phyloP scores from a whole-genome alignment of 306 rosid genomes.

The Fagus crenata region DNA sequence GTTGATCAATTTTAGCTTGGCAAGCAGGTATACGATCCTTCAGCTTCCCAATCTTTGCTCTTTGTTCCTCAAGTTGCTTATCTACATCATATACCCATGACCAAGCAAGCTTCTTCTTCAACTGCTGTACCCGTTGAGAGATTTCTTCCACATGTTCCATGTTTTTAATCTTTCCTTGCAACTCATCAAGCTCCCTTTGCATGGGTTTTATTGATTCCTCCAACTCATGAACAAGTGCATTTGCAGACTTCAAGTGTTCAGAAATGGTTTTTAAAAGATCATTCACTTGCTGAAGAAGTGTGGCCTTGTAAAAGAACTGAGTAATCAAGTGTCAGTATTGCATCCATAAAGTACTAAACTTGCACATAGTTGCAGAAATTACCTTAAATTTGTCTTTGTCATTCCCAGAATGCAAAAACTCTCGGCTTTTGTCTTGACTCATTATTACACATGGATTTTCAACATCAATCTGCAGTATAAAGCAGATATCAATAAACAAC shows the following conservation, averaged over 20 bases:
- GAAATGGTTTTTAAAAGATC: conserved; percentile 76
- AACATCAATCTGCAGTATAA: conserved; percentile 75
- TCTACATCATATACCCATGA: conserved; percentile 87
- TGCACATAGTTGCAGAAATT: conserved; percentile 26
- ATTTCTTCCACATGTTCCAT: conserved; percentile 88
- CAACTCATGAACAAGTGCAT: conserved; percentile 55
- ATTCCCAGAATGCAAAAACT: conserved; percentile 89
- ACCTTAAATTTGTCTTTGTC: conserved; percentile 93
- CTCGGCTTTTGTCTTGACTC: conserved; percentile 95
- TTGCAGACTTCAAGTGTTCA: conserved; percentile 48
- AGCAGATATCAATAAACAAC: conserved; percentile 12
- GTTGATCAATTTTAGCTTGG: conserved; percentile 70
- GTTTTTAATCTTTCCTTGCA: conserved; percentile 67
- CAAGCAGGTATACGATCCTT: conserved; percentile 72
- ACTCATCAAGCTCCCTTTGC: conserved; percentile 73
- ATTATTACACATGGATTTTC: conserved; percentile 94
- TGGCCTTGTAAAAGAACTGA: conserved; percentile 95
- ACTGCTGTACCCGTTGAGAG: conserved; percentile 56
- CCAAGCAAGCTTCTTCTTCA: conserved; percentile 95
- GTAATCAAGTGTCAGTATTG: conserved; percentile 42
- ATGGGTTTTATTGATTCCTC: conserved; percentile 74
- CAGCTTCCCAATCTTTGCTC: conserved; percentile 52
- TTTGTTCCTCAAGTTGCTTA: conserved; percentile 54
- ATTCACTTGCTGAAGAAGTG: conserved; percentile 89
- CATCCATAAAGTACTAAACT: conserved; percentile 28